These are phyloP conservation scores for Plasmodium vivax DNA, from an alignment of 169 alveolate species.

Conservation along the genomic window DNA sequence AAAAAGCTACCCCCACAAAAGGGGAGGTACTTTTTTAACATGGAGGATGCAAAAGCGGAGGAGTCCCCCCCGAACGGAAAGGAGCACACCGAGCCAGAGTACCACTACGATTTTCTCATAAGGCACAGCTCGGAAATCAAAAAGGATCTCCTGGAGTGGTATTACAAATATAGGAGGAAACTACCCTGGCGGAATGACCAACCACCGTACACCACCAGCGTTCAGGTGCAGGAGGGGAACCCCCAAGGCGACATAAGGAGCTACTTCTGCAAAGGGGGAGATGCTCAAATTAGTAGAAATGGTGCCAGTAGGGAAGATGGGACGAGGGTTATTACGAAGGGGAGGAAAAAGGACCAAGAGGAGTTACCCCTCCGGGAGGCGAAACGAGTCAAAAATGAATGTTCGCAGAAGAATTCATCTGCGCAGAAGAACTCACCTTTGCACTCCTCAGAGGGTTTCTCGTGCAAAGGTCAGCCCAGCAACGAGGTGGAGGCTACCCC, in stretches of 20 bases:
- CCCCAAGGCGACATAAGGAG: conserved; percentile 15
- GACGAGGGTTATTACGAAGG: not conserved
- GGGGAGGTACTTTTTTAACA: not conserved
- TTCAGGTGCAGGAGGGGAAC: conserved; percentile 2
- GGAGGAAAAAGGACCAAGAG: conserved; percentile 4
- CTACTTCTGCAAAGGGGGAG: conserved; percentile 5
- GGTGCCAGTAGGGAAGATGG: not conserved
- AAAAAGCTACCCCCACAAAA: not conserved
- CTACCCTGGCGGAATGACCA: conserved; percentile 73
- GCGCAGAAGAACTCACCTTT: not conserved
- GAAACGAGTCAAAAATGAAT: conserved; percentile 18
- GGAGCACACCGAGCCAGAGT: not conserved
- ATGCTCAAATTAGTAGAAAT: not conserved
- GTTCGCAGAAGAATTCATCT: not conserved
- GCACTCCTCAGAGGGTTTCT: too few relatives aligned
- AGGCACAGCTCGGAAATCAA: conserved; percentile 1
- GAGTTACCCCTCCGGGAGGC: not conserved
- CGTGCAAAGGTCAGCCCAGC: not conserved
- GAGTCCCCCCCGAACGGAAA: not conserved
- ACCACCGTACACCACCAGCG: conserved; percentile 63
- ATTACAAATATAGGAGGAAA: conserved; percentile 45
- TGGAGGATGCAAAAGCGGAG: not conserved
- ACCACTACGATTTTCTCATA: conserved; percentile 22
- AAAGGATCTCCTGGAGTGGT: conserved; percentile 49
- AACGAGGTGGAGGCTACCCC: not conserved